Conservation (phyloP, 2,329 filamentous ascomycete genomes). For the Xylaria arbuscula region DNA sequence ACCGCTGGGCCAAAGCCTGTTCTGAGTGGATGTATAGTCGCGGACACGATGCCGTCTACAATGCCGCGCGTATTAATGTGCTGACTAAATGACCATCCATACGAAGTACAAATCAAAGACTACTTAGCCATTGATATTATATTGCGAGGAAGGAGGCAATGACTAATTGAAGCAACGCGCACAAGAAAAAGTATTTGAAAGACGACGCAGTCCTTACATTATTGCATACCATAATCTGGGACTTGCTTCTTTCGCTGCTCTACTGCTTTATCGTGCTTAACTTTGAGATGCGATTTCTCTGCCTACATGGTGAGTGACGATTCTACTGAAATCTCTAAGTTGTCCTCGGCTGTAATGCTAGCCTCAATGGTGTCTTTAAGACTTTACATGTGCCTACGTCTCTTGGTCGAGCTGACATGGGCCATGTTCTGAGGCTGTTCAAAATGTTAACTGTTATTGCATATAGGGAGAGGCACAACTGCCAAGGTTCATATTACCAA, state of each 20-base stretch:
- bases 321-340: background rate
- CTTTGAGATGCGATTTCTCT: constrained; percentile 42
- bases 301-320: constrained; percentile 37
- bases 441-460: constrained; percentile 34
- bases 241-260: background rate
- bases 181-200: constrained; percentile 31
- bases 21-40: constrained; percentile 21
- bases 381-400: background rate
- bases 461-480: constrained; percentile 43
- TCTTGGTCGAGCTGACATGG: background rate
- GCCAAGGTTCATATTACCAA: constrained; percentile 38
- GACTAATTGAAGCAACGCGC: background rate
- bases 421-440: background rate
- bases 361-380: background rate
- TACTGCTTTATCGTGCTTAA: background rate
- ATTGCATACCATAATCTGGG: background rate
- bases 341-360: background rate
- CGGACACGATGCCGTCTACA: background rate
- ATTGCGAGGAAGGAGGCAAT: constrained; percentile 11
- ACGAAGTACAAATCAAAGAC: background rate
- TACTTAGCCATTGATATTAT: background rate
- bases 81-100: constrained; percentile 7
- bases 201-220: constrained; percentile 5
- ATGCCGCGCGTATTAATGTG: constrained; percentile 4
- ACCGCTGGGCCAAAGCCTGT: constrained; percentile 5